Evolutionary conservation across 2,329 filamentous ascomycete genomes (phyloP).

Genomic region (Didymella arachidicola): DNA sequence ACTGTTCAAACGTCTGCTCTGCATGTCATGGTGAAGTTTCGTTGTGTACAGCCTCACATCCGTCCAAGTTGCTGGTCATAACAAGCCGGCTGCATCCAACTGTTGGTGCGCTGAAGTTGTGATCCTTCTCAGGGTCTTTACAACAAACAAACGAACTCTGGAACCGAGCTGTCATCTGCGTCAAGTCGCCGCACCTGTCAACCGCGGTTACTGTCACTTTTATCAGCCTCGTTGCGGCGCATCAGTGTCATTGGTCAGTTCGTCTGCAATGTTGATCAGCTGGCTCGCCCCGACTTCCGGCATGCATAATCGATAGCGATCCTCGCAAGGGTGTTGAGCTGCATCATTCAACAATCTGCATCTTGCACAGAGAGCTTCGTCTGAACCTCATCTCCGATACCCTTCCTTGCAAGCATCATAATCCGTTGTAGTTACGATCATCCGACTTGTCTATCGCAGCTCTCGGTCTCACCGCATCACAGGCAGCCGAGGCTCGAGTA

Average conservation of each 20-base stretch:
- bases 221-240: constrained; percentile 13
- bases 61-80: not conserved
- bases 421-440: constrained; percentile 21
- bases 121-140: not conserved
- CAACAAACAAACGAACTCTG: constrained; percentile 3
- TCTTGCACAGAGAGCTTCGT: constrained; percentile 12
- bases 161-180: constrained; percentile 16
- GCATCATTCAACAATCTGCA: constrained; percentile 21
- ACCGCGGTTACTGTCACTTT: constrained; percentile 2
- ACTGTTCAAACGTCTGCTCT: constrained; percentile 20
- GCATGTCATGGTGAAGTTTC: constrained; percentile 5
- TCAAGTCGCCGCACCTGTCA: constrained; percentile 10
- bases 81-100: not conserved
- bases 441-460: constrained; percentile 25
- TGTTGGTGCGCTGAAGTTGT: not conserved
- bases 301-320: constrained; percentile 22
- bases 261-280: constrained; percentile 35
- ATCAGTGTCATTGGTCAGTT: constrained; percentile 34
- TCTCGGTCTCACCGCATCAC: constrained; percentile 44
- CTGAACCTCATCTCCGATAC: constrained; percentile 10
- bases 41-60: not conserved
- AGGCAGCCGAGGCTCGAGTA: constrained; percentile 45
- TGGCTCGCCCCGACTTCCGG: constrained; percentile 19
- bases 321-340: constrained; percentile 16
- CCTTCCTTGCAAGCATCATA: constrained; percentile 10